Conservation (phyloP, 106 monocot genomes). For the Acanthochlamys bracteata region DNA sequence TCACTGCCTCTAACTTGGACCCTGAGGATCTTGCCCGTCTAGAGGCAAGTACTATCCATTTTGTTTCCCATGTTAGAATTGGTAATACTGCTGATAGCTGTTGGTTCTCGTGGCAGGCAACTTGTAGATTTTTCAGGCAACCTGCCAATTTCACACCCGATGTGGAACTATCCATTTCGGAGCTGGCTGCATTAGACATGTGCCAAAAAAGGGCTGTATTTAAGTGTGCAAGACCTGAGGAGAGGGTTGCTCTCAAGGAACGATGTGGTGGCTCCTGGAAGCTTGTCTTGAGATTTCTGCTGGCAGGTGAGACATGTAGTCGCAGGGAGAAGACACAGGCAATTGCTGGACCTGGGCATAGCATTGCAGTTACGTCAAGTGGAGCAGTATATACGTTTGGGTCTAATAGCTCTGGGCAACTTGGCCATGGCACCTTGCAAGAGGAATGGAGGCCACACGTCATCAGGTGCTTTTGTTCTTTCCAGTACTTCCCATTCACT, state of each 20-base stretch:
- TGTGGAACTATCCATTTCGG: constrained; percentile 67
- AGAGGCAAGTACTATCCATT: constrained; percentile 65
- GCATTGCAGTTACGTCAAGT: constrained; percentile 72
- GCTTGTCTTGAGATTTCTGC: constrained; percentile 74
- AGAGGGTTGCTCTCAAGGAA: constrained; percentile 48
- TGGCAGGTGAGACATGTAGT: constrained; percentile 79
- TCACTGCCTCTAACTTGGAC: constrained; percentile 73
- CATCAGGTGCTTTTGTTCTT: constrained; percentile 61
- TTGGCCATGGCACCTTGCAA: constrained; percentile 84
- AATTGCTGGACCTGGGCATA: constrained; percentile 90
- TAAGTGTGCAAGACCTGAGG: constrained; percentile 50
- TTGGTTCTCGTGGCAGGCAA: constrained; percentile 52
- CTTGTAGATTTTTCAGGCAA: constrained; percentile 81
- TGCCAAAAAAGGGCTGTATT: constrained; percentile 88
- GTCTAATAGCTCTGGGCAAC: constrained; percentile 86
- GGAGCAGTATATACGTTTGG: constrained; percentile 88
- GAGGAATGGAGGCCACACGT: constrained; percentile 88
- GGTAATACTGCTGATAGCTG: constrained; percentile 43
- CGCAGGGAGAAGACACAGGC: constrained; percentile 88
- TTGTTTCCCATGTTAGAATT: constrained; percentile 20
- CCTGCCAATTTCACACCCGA: constrained; percentile 88
- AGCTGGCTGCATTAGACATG: constrained; percentile 94
- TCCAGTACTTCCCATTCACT: constrained; percentile 18
- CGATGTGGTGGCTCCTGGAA: constrained; percentile 93
- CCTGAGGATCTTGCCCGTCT: constrained; percentile 84